Conservation (phyloP, 345 rosid genomes). For the Corymbia maculata region DNA sequence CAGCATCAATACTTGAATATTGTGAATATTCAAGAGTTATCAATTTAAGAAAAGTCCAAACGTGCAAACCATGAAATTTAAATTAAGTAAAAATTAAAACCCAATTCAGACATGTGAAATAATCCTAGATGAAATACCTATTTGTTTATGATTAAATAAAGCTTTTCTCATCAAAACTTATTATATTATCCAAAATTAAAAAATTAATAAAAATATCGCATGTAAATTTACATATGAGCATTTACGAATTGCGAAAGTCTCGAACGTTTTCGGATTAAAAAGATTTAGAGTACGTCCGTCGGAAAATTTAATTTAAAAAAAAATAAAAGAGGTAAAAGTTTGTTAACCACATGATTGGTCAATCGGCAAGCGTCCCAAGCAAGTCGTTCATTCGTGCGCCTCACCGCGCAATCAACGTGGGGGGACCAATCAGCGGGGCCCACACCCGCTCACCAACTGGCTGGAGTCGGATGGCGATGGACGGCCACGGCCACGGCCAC, state of each 20-base stretch:
- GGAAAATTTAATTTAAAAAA: too few relatives aligned
- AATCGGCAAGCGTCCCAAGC: not conserved
- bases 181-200: not conserved
- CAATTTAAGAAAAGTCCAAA: not conserved
- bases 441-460: not conserved
- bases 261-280: not conserved
- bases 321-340: not conserved
- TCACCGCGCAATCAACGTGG: not conserved
- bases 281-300: too few relatives aligned
- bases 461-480: not conserved
- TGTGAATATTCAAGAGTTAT: not conserved
- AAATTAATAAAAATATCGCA: not conserved
- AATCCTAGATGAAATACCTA: not conserved
- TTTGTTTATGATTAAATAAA: not conserved
- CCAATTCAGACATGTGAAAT: not conserved
- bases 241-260: not conserved
- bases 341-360: not conserved
- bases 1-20: not conserved
- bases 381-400: not conserved
- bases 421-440: not conserved
- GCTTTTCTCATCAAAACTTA: not conserved
- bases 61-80: not conserved
- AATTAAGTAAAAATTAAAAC: too few relatives aligned
- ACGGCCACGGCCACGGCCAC: too few relatives aligned
- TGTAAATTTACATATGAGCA: not conserved